A percentile compares a stretch with the other conserved stretches of the same genome.
These are phyloP conservation scores for Sarcodon aspratus DNA, from an alignment of 768 basidiomycete species.

Conservation along the genomic window DNA sequence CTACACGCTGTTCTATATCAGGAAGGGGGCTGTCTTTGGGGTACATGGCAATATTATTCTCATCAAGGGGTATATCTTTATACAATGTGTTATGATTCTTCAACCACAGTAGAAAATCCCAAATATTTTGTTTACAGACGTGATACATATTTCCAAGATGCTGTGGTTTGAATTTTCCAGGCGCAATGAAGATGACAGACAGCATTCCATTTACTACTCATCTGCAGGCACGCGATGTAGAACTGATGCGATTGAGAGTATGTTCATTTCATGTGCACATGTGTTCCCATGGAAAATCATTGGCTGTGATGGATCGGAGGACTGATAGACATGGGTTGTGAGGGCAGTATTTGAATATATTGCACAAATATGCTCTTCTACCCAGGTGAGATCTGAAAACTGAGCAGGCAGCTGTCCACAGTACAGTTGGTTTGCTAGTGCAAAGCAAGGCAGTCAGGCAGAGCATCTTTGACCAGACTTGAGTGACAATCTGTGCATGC, in stretches of 20 bases:
- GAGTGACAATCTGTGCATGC: too few relatives aligned
- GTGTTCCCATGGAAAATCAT: conserved; percentile 21
- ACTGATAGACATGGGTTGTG: conserved; percentile 15
- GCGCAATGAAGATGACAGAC: conserved; percentile 19
- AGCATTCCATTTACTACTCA: conserved; percentile 15
- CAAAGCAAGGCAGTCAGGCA: neutral
- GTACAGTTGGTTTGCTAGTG: neutral
- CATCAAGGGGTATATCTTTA: neutral
- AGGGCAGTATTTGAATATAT: conserved; percentile 16
- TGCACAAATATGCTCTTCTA: conserved; percentile 11
- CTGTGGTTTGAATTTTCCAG: conserved; percentile 8
- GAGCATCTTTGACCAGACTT: too few relatives aligned
- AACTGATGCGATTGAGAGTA: conserved; percentile 16
- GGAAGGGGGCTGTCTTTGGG: conserved; percentile 2
- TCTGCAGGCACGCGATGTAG: conserved; percentile 16
- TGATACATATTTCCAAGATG: conserved; percentile 10
- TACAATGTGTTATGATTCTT: conserved; percentile 14
- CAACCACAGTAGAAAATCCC: conserved; percentile 15
- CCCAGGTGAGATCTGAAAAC: neutral
- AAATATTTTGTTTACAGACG: conserved; percentile 13
- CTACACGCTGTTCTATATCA: conserved; percentile 2
- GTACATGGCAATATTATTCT: neutral
- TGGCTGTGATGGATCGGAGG: conserved; percentile 12
- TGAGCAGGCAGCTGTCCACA: neutral
- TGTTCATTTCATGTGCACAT: conserved; percentile 22